Evolutionary conservation across 306 rosid species (phyloP).

Genomic region (Canavalia gladiata): DNA sequence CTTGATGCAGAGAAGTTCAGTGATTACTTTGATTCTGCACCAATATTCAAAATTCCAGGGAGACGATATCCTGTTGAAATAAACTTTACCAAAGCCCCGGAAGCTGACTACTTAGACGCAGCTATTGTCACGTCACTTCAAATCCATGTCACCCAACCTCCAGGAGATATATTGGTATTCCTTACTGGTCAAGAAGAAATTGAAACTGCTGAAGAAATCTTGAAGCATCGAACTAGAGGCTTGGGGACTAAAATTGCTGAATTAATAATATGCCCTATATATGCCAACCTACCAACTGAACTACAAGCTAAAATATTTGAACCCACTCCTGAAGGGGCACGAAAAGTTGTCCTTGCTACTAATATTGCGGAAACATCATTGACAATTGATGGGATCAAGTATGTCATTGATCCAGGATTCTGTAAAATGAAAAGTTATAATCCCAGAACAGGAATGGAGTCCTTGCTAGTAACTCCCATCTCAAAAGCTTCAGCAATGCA

Average conservation of each 20-base stretch:
- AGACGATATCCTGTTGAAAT: slow-evolving; percentile 94
- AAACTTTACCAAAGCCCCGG: slow-evolving; percentile 90
- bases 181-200: slow-evolving; percentile 98
- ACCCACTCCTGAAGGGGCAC: slow-evolving; percentile 97
- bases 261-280: slow-evolving; percentile 92
- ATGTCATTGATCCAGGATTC: slow-evolving; percentile 96
- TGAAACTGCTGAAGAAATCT: slow-evolving; percentile 96
- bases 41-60: slow-evolving; percentile 94
- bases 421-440: slow-evolving; percentile 67
- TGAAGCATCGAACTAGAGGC: slow-evolving; percentile 87
- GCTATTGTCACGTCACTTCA: slow-evolving; percentile 94
- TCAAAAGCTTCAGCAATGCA: slow-evolving; percentile 98
- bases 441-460: slow-evolving; percentile 98
- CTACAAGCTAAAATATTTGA: slow-evolving; percentile 95
- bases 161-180: slow-evolving; percentile 93
- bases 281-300: slow-evolving; percentile 96
- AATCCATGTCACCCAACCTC: slow-evolving; percentile 89
- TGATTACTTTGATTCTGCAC: slow-evolving; percentile 93
- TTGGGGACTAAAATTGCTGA: slow-evolving; percentile 95
- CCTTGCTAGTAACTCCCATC: slow-evolving; percentile 81
- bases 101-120: slow-evolving; percentile 97
- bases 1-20: slow-evolving; percentile 97
- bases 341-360: slow-evolving; percentile 95
- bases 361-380: slow-evolving; percentile 97
- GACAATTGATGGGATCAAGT: slow-evolving; percentile 96